Evolutionary conservation across 2,329 filamentous ascomycete species (phyloP).

Genomic region (Fusarium agapanthi): DNA sequence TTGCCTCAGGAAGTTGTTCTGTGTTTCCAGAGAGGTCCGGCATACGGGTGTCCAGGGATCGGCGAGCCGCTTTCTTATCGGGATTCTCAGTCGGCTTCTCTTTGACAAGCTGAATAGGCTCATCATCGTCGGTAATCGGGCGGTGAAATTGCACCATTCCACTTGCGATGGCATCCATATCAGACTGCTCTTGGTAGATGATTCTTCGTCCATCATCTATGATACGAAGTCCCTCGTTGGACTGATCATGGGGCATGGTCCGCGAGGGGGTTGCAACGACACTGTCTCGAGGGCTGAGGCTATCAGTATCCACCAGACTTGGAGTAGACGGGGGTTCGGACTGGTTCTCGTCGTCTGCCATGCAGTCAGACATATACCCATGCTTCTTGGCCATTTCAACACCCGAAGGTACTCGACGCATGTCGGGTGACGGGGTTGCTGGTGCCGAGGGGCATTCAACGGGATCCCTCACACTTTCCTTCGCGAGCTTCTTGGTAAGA

Average conservation of each 20-base stretch:
- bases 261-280: slow-evolving; percentile 40
- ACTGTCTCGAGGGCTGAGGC: slow-evolving; percentile 43
- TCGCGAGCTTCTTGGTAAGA: slow-evolving; percentile 35
- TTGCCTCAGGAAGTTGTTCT: background rate
- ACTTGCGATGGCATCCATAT: slow-evolving; percentile 36
- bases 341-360: slow-evolving; percentile 42
- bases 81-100: slow-evolving; percentile 16
- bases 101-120: slow-evolving; percentile 35
- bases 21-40: slow-evolving; percentile 28
- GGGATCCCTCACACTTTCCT: slow-evolving; percentile 33
- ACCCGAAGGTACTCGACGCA: slow-evolving; percentile 39
- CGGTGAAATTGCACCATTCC: slow-evolving; percentile 39
- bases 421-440: slow-evolving; percentile 20
- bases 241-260: slow-evolving; percentile 33
- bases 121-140: slow-evolving; percentile 33
- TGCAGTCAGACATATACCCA: slow-evolving; percentile 42
- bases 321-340: slow-evolving; percentile 44
- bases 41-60: slow-evolving; percentile 33
- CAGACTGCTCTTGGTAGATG: slow-evolving; percentile 40
- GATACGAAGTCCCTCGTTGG: slow-evolving; percentile 42
- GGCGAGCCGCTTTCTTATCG: slow-evolving; percentile 10
- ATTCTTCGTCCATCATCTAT: slow-evolving; percentile 41
- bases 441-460: slow-evolving; percentile 29
- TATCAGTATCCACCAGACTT: slow-evolving; percentile 45
- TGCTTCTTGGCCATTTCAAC: slow-evolving; percentile 42